Conservation (phyloP, 2,329 filamentous ascomycete species). For the Curvularia hawaiiensis region DNA sequence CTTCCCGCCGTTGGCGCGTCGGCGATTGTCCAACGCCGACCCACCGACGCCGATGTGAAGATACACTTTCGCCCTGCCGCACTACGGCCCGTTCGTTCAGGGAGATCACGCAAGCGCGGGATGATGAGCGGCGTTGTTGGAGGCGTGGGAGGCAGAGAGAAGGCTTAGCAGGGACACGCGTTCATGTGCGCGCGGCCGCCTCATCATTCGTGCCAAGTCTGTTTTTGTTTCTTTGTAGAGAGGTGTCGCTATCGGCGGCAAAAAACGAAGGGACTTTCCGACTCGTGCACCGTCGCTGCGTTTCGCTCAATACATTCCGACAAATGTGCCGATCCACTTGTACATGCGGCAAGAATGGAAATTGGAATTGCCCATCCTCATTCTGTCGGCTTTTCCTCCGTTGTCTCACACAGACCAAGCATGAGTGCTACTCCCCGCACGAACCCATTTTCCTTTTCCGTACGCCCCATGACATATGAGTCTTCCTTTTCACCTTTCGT, state of each 20-base stretch:
- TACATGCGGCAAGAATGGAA: neutral
- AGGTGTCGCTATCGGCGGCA: neutral
- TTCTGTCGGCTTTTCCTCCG: neutral
- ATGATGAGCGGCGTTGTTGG: neutral
- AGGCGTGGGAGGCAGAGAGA: neutral
- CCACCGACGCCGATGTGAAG: constrained; percentile 10
- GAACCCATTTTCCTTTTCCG: neutral
- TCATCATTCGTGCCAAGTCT: neutral
- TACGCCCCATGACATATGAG: neutral
- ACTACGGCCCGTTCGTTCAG: neutral
- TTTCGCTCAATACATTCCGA: neutral
- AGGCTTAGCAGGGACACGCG: neutral
- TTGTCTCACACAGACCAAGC: neutral
- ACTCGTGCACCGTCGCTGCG: too few species aligned
- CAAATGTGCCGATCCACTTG: too few species aligned
- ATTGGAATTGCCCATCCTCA: neutral
- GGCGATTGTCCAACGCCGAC: constrained; percentile 15
- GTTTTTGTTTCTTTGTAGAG: too few species aligned
- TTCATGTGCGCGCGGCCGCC: neutral
- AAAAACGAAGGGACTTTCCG: too few species aligned
- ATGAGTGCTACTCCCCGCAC: neutral
- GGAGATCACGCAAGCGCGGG: neutral
- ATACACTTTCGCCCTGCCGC: neutral
- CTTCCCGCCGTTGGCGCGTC: constrained; percentile 7
- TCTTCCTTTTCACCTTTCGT: neutral